Conservation (phyloP, 768 basidiomycete species). For the Astraeus odoratus region DNA sequence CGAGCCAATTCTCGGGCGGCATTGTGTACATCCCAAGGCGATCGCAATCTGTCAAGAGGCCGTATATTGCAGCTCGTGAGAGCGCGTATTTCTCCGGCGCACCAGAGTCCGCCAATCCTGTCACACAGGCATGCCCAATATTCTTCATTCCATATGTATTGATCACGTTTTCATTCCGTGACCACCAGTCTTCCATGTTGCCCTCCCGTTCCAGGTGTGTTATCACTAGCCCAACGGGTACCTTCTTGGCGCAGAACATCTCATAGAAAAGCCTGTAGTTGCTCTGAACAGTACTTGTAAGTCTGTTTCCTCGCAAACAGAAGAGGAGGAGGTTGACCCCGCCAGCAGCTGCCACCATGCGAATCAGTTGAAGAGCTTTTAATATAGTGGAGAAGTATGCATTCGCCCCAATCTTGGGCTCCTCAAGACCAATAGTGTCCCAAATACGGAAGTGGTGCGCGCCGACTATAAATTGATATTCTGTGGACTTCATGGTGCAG, state of each 20-base stretch:
- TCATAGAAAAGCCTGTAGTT: constrained; percentile 13
- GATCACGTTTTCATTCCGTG: background rate
- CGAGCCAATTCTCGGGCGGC: background rate
- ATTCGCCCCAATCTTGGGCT: background rate
- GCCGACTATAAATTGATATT: constrained; percentile 2
- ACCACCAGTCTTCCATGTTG: constrained; percentile 28
- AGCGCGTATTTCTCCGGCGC: background rate
- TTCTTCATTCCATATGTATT: background rate
- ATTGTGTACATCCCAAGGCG: background rate
- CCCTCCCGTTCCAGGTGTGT: constrained; percentile 15
- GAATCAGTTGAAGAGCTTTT: background rate
- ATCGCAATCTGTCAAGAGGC: background rate
- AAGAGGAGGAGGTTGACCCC: constrained; percentile 14
- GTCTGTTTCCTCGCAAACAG: constrained; percentile 8
- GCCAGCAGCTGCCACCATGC: background rate
- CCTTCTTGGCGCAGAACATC: constrained; percentile 6
- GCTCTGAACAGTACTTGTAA: constrained; percentile 1
- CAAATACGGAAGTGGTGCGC: constrained; percentile 8
- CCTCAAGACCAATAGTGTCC: constrained; percentile 16
- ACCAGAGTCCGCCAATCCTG: background rate
- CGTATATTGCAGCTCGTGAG: background rate
- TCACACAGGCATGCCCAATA: background rate
- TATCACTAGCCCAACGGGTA: constrained; percentile 12
- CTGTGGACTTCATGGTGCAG: constrained; percentile 20
- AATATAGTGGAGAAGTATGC: background rate